Percentiles rank a stretch among this genome's conserved stretches.
Conservation (phyloP, 1,284 basidiomycete genomes). For the Ustilago lituana region DNA sequence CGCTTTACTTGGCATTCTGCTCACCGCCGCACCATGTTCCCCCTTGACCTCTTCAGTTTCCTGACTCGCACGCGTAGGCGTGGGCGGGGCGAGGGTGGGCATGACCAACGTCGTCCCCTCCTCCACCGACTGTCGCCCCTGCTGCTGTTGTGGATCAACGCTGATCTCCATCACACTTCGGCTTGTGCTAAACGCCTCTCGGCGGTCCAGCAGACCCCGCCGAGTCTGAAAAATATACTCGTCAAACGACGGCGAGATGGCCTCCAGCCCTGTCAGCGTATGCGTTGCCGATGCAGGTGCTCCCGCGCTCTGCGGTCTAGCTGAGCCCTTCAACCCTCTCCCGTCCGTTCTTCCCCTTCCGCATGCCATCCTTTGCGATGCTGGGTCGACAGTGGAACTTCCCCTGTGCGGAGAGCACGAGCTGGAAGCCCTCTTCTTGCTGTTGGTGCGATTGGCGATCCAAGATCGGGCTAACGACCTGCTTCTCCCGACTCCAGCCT, state of each 20-base stretch:
- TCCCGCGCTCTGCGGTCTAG: constrained; percentile 21
- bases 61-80: constrained; percentile 4
- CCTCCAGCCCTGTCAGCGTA: background rate
- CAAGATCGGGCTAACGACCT: constrained; percentile 14
- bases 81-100: constrained; percentile 19
- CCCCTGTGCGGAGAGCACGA: too few relatives aligned
- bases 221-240: constrained; percentile 27
- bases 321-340: constrained; percentile 3
- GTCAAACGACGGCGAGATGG: constrained; percentile 24
- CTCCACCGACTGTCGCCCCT: too few relatives aligned
- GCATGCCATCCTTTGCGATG: too few relatives aligned
- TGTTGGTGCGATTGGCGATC: too few relatives aligned
- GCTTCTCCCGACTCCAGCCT: constrained; percentile 1
- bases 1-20: constrained; percentile 22
- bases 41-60: background rate
- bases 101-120: constrained; percentile 23
- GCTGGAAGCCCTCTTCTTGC: too few relatives aligned
- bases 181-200: too few relatives aligned
- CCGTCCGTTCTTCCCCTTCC: too few relatives aligned
- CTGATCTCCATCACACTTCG: too few relatives aligned
- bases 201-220: constrained; percentile 5
- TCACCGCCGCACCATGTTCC: background rate
- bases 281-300: too few relatives aligned
- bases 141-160: too few relatives aligned
- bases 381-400: too few relatives aligned